Conservation (phyloP, 306 rosid species). For the Fragaria iinumae region DNA sequence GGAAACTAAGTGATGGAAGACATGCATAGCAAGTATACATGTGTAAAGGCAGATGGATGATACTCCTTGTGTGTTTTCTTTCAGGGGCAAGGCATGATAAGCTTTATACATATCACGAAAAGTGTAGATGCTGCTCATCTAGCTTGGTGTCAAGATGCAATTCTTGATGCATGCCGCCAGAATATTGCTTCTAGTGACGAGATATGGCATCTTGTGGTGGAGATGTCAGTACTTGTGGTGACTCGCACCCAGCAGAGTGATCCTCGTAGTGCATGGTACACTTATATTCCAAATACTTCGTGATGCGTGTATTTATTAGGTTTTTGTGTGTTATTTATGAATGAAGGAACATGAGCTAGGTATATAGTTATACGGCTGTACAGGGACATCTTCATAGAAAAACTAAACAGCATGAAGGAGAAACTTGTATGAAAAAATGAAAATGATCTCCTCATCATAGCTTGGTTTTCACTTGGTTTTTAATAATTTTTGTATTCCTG, state of each 20-base stretch:
- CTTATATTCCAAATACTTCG: slow-evolving; percentile 21
- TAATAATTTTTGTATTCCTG: background rate
- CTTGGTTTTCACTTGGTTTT: background rate
- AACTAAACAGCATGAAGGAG: background rate
- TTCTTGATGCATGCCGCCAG: slow-evolving; percentile 97
- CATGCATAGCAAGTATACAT: background rate
- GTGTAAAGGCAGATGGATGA: slow-evolving; percentile 6
- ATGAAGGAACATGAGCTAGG: slow-evolving; percentile 17
- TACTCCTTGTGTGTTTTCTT: slow-evolving; percentile 15
- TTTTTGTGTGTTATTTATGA: slow-evolving; percentile 24
- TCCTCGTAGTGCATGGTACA: slow-evolving; percentile 89
- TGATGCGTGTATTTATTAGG: background rate
- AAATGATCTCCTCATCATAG: background rate
- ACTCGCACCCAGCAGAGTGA: slow-evolving; percentile 63
- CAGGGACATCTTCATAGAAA: background rate
- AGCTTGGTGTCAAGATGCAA: slow-evolving; percentile 65
- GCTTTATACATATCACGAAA: slow-evolving; percentile 59
- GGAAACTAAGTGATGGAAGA: background rate
- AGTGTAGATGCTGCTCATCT: slow-evolving; percentile 64
- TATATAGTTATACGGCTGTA: background rate
- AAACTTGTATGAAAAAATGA: background rate
- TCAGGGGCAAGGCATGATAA: slow-evolving; percentile 86
- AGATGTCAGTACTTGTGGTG: slow-evolving; percentile 67
- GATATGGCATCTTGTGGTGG: slow-evolving; percentile 76
- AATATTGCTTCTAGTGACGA: slow-evolving; percentile 75